Evolutionary conservation across 2,329 filamentous ascomycete species (phyloP), one percentile per base, ranked within the genome.

Genomic region (Colletotrichum gloeosporioides): DNA sequence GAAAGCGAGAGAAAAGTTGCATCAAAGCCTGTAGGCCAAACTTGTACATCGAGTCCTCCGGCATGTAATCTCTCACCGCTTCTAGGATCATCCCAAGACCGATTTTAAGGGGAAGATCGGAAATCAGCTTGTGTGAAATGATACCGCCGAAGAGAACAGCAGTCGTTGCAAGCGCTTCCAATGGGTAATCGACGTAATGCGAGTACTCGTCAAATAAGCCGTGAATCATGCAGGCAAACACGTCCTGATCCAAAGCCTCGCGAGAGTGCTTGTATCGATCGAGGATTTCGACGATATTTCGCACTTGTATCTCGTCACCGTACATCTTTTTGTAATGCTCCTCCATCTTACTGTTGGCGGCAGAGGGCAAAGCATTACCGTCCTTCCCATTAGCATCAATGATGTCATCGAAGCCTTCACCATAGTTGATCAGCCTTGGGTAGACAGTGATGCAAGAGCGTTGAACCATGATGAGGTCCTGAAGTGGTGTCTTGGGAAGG

Each of bases 241-340:
- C 91, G 82, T 99, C 97, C 83, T 99, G 97, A 77, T 98, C 95
- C 18, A 93, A 88, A 3, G 95, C 90, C 76, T 97, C 94, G 64
- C 92, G 92, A 1, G 98, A 99, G 72, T 93, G 93, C 84, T 99
- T 99, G 87, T 98, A 98, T 72, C 92, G 91, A 78, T 95, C 93
- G 81, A 99, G 91, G 53, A 95, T 92, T 77, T 95, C 93, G 68
- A 99, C 94, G 78, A 99, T 95, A 71, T 95, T 92, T 71, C 95
- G 92, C 22, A 98, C 95, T 78, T 96, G 94, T 25, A 96, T 92
- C 79, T 98, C 95, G 79, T 95, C 94, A 79, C 95, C 95, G 83
- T 99, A 99, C 96, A 99, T 99, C 81, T 95, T 95, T 85, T 98
- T 98, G 84, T 98, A 99, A 78, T 98, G 93, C 79, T 98, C 95